Evolutionary conservation across 2,329 filamentous ascomycete genomes (phyloP), one percentile per base, ranked within the genome.

Genomic region (Fusarium tanahbumbuense): DNA sequence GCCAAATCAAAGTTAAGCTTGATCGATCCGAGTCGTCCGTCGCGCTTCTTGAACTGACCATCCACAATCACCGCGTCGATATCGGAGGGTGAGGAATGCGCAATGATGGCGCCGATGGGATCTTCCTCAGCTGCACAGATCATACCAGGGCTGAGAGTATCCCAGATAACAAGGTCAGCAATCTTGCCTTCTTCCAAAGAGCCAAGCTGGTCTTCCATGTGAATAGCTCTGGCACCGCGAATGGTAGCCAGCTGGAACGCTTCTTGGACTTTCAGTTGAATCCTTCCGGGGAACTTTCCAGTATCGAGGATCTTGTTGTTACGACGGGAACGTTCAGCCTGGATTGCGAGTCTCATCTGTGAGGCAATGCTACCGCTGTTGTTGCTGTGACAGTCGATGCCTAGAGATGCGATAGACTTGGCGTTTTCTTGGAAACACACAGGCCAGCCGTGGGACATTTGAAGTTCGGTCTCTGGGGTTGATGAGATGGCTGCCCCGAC

Each of bases 401-500:
- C 61, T 1, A 64, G 27, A 3, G 60, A 64, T 2, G 45, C 41
- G 5, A 64, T 64, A 0, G 40, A 47, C 16, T 20, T 64, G 11
- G 60, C 60, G 2, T 64, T 64, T 0, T 64, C 40, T 18, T 64
- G 61, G 1, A 64, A 64, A 11, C 61, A 64, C 2, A 64, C 46
- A 2, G 61, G 61, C 61, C 61, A 64, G 1, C 61, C 61, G 2
- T 47, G 61, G 2, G 60, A 55, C 60, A 64, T 64, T 2, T 64
- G 61, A 2, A 64, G 60, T 4, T 64, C 61, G 1, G 45, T 64
- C 6, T 64, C 61, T 3, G 61, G 61, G 0, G 61, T 64, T 0
- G 61, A 64, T 0, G 61, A 52, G 5, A 64, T 15, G 6, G 60
- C 27, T n/a, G 45, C 61, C 15, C 61, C 61, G 3, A 40, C 60